phyloP scores from a whole-genome alignment of 164 flowering plant species.

The Akebia trifoliata region DNA sequence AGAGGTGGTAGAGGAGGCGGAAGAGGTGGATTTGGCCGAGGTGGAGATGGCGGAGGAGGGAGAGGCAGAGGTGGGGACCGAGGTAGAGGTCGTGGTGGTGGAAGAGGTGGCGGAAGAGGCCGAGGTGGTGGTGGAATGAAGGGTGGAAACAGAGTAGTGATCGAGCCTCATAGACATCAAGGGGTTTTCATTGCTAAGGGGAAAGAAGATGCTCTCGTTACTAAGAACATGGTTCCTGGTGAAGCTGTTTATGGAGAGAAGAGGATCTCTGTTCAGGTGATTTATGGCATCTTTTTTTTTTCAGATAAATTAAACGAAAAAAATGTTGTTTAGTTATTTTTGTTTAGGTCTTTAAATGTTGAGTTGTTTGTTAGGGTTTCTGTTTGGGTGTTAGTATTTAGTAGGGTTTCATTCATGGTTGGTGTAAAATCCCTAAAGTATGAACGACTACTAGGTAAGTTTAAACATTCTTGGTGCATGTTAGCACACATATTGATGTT shows the following conservation, averaged over 20 bases:
- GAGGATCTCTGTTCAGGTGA: conserved; percentile 80
- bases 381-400: too few relatives aligned
- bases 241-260: conserved; percentile 95
- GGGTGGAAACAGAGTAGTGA: conserved; percentile 78
- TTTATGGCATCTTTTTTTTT: not conserved
- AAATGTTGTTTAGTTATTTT: not conserved
- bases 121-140: conserved; percentile 72
- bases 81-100: conserved; percentile 35
- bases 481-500: too few relatives aligned
- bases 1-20: conserved; percentile 17
- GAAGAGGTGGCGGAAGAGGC: conserved; percentile 39
- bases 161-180: conserved; percentile 84
- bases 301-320: not conserved
- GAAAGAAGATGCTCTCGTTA: conserved; percentile 89
- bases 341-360: not conserved
- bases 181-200: conserved; percentile 94
- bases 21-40: conserved; percentile 22
- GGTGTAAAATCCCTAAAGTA: too few relatives aligned
- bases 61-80: conserved; percentile 43
- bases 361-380: too few relatives aligned
- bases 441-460: too few relatives aligned
- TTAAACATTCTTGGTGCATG: too few relatives aligned
- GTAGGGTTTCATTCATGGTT: too few relatives aligned
- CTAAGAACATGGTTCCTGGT: conserved; percentile 83
- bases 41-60: conserved; percentile 32